These are phyloP conservation scores for Amaranthus palmeri DNA, from an alignment of 148 eudicot genomes.

Conservation along the genomic window DNA sequence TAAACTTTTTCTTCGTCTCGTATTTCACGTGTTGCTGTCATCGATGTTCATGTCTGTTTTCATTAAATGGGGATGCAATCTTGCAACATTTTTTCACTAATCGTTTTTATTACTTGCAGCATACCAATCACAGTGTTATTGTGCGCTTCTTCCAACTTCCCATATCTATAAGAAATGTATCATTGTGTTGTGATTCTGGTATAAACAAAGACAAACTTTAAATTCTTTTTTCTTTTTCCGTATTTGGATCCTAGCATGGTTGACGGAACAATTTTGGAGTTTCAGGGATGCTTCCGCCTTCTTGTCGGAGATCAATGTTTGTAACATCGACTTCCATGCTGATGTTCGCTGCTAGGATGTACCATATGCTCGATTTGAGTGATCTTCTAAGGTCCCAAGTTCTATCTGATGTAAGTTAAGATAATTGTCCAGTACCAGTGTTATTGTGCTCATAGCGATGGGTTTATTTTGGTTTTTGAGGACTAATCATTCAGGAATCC, in stretches of 20 bases:
- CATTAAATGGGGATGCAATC: neutral
- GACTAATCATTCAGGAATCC: neutral
- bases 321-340: conserved; percentile 75
- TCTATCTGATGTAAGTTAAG: conserved; percentile 54
- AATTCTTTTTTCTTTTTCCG: neutral
- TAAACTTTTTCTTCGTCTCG: neutral
- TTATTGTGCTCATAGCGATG: neutral
- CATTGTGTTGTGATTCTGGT: conserved; percentile 60
- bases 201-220: conserved; percentile 13
- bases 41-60: neutral
- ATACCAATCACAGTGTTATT: conserved; percentile 37
- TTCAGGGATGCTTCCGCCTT: conserved; percentile 56
- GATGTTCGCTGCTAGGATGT: conserved; percentile 71
- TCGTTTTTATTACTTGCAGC: conserved; percentile 41
- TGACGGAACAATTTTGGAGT: neutral
- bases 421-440: neutral
- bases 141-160: conserved; percentile 84
- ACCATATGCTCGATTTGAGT: conserved; percentile 56
- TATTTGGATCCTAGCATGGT: neutral
- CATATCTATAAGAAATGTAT: conserved; percentile 57
- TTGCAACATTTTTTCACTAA: neutral
- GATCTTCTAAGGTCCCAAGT: conserved; percentile 46
- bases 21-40: neutral
- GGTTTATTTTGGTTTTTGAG: neutral
- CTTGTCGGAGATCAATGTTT: conserved; percentile 68